Percentiles rank a stretch among this genome's conserved stretches.
These are phyloP conservation scores for Dipodascopsis uninucleata DNA, from an alignment of 805 yeast genomes.

Conservation along the genomic window DNA sequence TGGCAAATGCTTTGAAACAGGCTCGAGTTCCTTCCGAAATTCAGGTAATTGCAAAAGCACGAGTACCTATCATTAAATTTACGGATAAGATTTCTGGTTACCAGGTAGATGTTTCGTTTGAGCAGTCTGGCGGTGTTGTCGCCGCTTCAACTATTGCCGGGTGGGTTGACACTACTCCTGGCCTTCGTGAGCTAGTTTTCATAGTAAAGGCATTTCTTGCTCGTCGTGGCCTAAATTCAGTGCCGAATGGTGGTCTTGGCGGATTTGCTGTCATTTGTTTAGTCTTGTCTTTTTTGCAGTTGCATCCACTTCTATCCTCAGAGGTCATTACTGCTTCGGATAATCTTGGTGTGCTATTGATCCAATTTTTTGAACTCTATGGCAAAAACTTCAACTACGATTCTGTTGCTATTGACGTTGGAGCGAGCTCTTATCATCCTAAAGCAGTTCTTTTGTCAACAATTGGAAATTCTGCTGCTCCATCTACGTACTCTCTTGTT, in stretches of 20 bases:
- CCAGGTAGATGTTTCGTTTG: constrained; percentile 87
- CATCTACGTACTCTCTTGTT: constrained; percentile 51
- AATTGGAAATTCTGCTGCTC: constrained; percentile 53
- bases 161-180: constrained; percentile 74
- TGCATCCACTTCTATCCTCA: constrained; percentile 75
- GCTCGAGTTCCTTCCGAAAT: constrained; percentile 62
- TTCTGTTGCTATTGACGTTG: constrained; percentile 62
- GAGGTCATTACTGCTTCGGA: constrained; percentile 62
- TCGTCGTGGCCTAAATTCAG: constrained; percentile 74
- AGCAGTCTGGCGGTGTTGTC: constrained; percentile 70
- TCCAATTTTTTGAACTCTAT: constrained; percentile 88
- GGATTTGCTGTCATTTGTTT: constrained; percentile 91
- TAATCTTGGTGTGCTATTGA: constrained; percentile 78
- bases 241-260: constrained; percentile 90
- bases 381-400: constrained; percentile 89
- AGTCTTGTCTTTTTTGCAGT: constrained; percentile 68
- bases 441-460: constrained; percentile 54
- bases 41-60: constrained; percentile 83
- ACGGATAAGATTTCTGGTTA: constrained; percentile 67
- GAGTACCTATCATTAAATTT: constrained; percentile 91
- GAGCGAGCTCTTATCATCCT: no score
- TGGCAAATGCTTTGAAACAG: constrained; percentile 65
- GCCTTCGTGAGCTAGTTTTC: constrained; percentile 74
- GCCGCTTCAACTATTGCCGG: constrained; percentile 74
- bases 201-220: constrained; percentile 81